These are phyloP conservation scores for Apiospora arundinis DNA, from an alignment of 2,329 filamentous ascomycete genomes.

Conservation along the genomic window DNA sequence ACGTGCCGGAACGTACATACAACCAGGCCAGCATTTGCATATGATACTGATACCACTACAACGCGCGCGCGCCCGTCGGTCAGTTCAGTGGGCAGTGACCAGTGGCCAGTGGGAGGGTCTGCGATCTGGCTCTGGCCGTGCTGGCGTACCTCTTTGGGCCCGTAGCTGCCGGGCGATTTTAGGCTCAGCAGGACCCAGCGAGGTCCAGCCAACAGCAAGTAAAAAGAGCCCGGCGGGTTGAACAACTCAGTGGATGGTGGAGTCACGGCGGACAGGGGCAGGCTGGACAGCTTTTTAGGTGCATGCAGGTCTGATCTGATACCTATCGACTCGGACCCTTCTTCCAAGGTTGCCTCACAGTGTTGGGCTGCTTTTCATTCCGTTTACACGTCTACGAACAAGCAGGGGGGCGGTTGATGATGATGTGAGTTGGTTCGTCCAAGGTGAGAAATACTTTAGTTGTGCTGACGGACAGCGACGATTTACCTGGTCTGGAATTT, in stretches of 20 bases:
- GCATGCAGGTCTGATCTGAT: no score
- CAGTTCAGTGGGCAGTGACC: no score
- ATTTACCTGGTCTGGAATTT: neutral
- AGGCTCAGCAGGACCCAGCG: neutral
- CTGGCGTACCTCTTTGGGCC: neutral
- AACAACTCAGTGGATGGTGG: constrained; percentile 17
- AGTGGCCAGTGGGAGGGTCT: no score
- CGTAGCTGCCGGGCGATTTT: neutral
- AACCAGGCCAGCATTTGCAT: no score
- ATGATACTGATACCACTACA: no score
- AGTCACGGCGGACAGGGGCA: neutral
- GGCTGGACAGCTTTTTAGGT: neutral
- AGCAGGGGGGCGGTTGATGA: neutral
- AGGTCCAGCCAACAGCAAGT: neutral
- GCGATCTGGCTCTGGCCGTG: no score
- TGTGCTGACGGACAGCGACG: neutral
- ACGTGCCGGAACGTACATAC: neutral
- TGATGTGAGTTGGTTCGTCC: no score
- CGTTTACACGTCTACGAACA: neutral
- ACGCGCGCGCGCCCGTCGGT: no score
- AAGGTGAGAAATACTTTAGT: no score
- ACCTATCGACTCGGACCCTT: no score
- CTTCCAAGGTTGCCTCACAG: neutral
- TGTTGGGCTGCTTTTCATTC: neutral
- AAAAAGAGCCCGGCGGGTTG: neutral